phyloP scores from a whole-genome alignment of 2,329 filamentous ascomycete species.

The Pseudogymnoascus sp. region DNA sequence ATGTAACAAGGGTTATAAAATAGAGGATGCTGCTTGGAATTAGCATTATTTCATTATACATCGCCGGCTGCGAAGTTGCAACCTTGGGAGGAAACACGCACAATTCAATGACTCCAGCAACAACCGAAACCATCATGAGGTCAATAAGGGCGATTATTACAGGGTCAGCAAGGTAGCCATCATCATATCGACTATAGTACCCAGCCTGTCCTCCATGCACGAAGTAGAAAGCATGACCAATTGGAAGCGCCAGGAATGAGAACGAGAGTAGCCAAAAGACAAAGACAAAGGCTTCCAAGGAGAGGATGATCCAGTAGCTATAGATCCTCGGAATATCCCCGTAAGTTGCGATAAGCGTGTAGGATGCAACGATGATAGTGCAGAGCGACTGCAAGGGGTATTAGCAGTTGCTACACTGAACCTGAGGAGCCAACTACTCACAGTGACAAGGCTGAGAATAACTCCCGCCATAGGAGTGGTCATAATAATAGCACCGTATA shows the following conservation, averaged over 20 bases:
- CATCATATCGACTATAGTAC: not conserved
- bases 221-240: not conserved
- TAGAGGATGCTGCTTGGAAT: not conserved
- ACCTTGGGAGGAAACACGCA: not conserved
- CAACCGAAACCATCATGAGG: conserved; percentile 3
- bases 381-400: not conserved
- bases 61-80: not conserved
- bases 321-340: not conserved
- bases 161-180: not conserved
- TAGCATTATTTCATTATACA: not conserved
- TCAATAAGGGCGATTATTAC: not conserved
- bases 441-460: not conserved
- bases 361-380: not conserved
- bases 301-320: not conserved
- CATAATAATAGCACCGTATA: not conserved
- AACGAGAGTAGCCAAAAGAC: not conserved
- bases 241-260: not conserved
- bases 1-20: conserved; percentile 1
- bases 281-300: not conserved
- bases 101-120: not conserved
- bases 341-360: not conserved
- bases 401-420: not conserved
- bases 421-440: no score
- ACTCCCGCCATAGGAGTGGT: not conserved
- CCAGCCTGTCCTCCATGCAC: not conserved